These are phyloP conservation scores for Discostella pseudostelligera DNA, from an alignment of 108 stramenopile genomes.

Conservation along the genomic window DNA sequence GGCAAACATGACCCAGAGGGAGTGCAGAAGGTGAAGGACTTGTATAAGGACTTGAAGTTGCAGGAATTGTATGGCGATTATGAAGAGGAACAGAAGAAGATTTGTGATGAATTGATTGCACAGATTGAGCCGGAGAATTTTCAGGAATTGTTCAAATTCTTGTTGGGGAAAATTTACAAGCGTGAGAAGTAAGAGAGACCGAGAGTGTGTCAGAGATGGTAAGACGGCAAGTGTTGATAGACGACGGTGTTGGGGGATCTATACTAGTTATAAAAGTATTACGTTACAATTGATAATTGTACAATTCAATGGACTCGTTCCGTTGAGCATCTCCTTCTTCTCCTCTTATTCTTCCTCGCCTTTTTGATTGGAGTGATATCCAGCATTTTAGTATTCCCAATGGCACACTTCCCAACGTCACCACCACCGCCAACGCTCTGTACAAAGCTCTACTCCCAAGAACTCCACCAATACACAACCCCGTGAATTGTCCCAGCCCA, in stretches of 20 bases:
- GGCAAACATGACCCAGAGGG: slow-evolving; percentile 76
- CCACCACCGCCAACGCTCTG: slow-evolving; percentile 36
- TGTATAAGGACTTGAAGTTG: slow-evolving; percentile 87
- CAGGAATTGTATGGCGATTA: slow-evolving; percentile 71
- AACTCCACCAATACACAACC: slow-evolving; percentile 46
- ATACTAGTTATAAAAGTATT: no score
- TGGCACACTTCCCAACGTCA: slow-evolving; percentile 32
- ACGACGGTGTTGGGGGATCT: no score
- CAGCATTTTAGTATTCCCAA: slow-evolving; percentile 22
- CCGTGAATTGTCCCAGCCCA: slow-evolving; percentile 43
- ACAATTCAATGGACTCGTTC: no score
- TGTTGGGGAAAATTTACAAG: slow-evolving; percentile 95
- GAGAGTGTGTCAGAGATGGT: not conserved
- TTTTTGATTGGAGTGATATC: not conserved
- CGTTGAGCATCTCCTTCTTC: no score
- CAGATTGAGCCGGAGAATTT: slow-evolving; percentile 55
- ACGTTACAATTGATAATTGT: no score
- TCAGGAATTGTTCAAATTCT: slow-evolving; percentile 72
- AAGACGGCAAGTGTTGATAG: not conserved
- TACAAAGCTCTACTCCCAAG: slow-evolving; percentile 44
- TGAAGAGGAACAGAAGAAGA: slow-evolving; percentile 81
- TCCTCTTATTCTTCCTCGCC: not conserved
- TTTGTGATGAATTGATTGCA: slow-evolving; percentile 52
- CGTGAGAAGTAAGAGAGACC: slow-evolving; percentile 75
- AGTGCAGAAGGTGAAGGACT: slow-evolving; percentile 77